Evolutionary conservation across 2,329 filamentous ascomycete species (phyloP).

Genomic region (Nannizzia gypsea): DNA sequence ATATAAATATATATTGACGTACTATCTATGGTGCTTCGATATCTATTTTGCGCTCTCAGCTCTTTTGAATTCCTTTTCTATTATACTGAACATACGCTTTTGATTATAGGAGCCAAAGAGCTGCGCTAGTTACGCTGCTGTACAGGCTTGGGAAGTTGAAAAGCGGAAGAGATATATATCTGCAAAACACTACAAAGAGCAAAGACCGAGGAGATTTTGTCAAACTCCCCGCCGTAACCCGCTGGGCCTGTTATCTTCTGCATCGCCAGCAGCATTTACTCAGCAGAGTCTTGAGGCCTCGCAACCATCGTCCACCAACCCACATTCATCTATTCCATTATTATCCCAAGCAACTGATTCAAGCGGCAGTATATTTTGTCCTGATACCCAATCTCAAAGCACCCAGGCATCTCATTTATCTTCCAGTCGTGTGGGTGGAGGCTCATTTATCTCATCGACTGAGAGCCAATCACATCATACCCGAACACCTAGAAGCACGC

Average conservation of each 20-base stretch:
- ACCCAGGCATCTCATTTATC: conserved; percentile 4
- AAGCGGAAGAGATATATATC: conserved; percentile 15
- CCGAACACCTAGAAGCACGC: not conserved
- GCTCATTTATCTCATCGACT: not conserved
- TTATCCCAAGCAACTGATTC: conserved; percentile 6
- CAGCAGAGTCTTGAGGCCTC: not conserved
- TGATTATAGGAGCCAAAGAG: conserved; percentile 25
- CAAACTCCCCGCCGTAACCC: not conserved
- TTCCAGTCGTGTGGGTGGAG: not conserved
- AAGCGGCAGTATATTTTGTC: conserved; percentile 10
- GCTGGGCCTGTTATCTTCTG: not conserved
- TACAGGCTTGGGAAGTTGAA: conserved; percentile 21
- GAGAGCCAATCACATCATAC: not conserved
- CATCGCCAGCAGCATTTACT: not conserved
- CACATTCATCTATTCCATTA: not conserved
- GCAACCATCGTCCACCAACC: not conserved
- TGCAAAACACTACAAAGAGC: conserved; percentile 6
- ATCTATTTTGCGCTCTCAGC: not conserved
- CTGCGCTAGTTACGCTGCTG: conserved; percentile 23
- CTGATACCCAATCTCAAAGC: not conserved
- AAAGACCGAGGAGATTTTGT: conserved; percentile 8
- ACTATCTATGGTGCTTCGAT: not conserved
- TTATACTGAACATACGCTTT: not conserved
- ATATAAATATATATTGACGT: not conserved
- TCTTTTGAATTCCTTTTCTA: not conserved